Evolutionary conservation across 805 yeast genomes (phyloP), one percentile per base, ranked within the genome.

Genomic region (Kregervanrija delftensis): DNA sequence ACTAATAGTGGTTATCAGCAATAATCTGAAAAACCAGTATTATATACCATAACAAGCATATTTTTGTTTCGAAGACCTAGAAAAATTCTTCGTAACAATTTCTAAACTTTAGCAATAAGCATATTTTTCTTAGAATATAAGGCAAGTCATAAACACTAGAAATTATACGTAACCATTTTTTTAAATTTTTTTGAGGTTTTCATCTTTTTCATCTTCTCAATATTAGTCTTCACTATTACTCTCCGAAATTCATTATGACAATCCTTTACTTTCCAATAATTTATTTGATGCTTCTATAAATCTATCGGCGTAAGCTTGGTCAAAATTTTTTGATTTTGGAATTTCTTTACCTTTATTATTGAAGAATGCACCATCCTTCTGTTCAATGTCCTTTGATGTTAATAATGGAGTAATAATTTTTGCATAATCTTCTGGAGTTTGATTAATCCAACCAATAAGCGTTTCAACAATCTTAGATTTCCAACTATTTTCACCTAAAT

Each of bases 391-490:
- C 6, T 55, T 50, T 1, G 67, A 52, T 11, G 64, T 43, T 32
- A 69, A 43, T 13, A 59, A 52, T 1, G 72, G 69, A 4, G 55
- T 54, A 5, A 68, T 48, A 1, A 33, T 49, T 22, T 50, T 38
- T 0, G 70, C 71, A 44, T 60, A 69, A 16, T 60, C 57, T 16
- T 64, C 69, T 1, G 69, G 60, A 4, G 62, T 55, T 37, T 63
- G 61, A 30, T 52, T 52, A 22, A 62, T 54, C 56, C 58, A 58
- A 3, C 67, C 60, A 12, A 69, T 40, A 1, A 62, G 3, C 10
- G 51, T 43, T 52, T 69, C 73, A 15, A 61, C 16, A 2, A 50
- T 14, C 1, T 44, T 40, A 3, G 60, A 53, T n/a, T 48, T 44
- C 49, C 60, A 52, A 14, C 55, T 48, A 5, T 59, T 61, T 13